Conservation (phyloP, 176 grass and related monocot genomes). For the Lolium multiflorum region DNA sequence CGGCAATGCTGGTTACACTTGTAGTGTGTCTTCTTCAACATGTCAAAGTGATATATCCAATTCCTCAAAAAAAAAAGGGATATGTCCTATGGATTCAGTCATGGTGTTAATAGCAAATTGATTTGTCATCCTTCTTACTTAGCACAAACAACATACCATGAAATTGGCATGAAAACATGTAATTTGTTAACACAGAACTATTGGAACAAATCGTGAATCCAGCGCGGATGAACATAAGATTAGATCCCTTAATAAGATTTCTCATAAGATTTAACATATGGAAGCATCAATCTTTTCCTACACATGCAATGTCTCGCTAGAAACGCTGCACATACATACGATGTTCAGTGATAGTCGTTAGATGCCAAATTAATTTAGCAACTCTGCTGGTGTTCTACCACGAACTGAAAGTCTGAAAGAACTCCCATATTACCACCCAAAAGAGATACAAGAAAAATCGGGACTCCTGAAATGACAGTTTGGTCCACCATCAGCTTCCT, state of each 20-base stretch:
- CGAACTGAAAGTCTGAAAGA: not conserved
- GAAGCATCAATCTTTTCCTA: not conserved
- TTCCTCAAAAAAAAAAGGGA: too few species aligned
- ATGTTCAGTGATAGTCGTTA: not conserved
- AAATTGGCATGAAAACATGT: not conserved
- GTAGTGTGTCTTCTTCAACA: not conserved
- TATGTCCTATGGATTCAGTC: not conserved
- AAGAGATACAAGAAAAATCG: not conserved
- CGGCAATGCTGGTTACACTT: not conserved
- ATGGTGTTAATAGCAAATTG: not conserved
- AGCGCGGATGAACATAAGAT: not conserved
- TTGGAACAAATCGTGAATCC: not conserved
- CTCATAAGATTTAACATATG: not conserved
- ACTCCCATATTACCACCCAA: not conserved
- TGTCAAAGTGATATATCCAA: not conserved
- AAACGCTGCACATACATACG: not conserved
- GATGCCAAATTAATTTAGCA: not conserved
- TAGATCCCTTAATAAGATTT: not conserved
- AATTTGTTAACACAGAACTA: not conserved
- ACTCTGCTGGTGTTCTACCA: not conserved
- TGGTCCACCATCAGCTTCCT: not conserved
- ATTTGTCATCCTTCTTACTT: not conserved
- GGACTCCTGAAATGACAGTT: not conserved
- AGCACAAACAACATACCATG: not conserved
- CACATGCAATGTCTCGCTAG: conserved; percentile 3